Evolutionary conservation across 257 asterid species (phyloP).

Genomic region (Salvia miltiorrhiza): DNA sequence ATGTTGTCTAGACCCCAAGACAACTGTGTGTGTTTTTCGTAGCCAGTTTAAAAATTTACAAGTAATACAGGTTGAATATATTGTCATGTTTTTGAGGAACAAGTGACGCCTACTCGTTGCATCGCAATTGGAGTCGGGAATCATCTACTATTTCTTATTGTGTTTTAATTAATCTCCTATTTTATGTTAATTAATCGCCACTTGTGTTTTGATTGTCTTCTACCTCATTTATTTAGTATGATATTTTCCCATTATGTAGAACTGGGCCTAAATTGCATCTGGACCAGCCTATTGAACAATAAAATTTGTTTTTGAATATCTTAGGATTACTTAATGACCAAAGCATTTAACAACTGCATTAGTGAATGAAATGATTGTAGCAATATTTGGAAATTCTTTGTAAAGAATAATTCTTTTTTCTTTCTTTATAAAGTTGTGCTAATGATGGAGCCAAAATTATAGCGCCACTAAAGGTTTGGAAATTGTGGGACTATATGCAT

Average conservation of each 20-base stretch:
- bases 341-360: background rate
- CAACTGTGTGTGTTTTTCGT: conserved; percentile 19
- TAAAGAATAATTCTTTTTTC: background rate
- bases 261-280: conserved; percentile 13
- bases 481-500: conserved; percentile 31
- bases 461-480: conserved; percentile 20
- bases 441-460: conserved; percentile 26
- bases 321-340: background rate
- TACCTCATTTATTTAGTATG: background rate
- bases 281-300: conserved; percentile 18
- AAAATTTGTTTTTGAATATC: background rate
- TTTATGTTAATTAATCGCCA: background rate
- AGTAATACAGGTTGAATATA: background rate
- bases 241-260: conserved; percentile 10
- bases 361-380: conserved; percentile 32
- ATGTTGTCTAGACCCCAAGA: conserved; percentile 24
- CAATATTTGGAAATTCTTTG: conserved; percentile 20
- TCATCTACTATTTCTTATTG: background rate
- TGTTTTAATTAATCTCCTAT: background rate
- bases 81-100: conserved; percentile 13
- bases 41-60: background rate
- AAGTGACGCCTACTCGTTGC: background rate
- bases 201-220: background rate
- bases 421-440: conserved; percentile 6
- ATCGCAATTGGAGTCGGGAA: background rate